Evolutionary conservation across 2,329 filamentous ascomycete species (phyloP).

Genomic region (Xylariales sp.): DNA sequence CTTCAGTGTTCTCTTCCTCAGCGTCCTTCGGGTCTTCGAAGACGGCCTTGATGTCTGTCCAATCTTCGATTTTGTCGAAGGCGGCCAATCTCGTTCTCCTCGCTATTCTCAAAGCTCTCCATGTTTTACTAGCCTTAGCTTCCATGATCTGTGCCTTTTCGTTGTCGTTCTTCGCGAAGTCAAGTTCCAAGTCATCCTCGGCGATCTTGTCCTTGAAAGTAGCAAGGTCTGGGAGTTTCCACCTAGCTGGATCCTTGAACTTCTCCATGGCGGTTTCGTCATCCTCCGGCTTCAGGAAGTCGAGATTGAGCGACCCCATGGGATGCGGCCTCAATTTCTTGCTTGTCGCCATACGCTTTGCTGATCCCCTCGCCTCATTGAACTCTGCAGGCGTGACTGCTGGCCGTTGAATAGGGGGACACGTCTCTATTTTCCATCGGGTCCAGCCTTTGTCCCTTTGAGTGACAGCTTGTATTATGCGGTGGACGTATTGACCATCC

Average conservation of each 20-base stretch:
- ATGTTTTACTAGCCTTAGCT: conserved; percentile 81
- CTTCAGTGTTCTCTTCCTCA: conserved; percentile 28
- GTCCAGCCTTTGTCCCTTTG: conserved; percentile 98
- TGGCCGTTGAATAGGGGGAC: conserved; percentile 76
- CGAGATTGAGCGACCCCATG: conserved; percentile 69
- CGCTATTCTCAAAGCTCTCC: conserved; percentile 81
- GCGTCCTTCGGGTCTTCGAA: conserved; percentile 45
- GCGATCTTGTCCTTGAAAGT: conserved; percentile 70
- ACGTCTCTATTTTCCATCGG: conserved; percentile 94
- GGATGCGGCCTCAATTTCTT: conserved; percentile 66
- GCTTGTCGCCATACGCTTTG: conserved; percentile 61
- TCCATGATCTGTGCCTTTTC: conserved; percentile 55
- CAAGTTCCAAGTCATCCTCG: conserved; percentile 78
- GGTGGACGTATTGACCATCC: conserved; percentile 89
- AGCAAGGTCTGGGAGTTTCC: conserved; percentile 63
- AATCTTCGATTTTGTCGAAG: conserved; percentile 85
- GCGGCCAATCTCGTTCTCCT: conserved; percentile 66
- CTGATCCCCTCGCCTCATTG: conserved; percentile 61
- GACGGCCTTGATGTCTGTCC: conserved; percentile 61
- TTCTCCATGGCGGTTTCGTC: conserved; percentile 59
- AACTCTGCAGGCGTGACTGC: conserved; percentile 67
- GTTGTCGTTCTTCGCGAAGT: conserved; percentile 65
- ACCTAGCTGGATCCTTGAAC: conserved; percentile 62
- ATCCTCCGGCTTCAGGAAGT: conserved; percentile 69
- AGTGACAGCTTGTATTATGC: conserved; percentile 94